Percentiles rank a stretch among this genome's conserved stretches.
These are phyloP conservation scores for Aspergillus heteromorphus DNA, from an alignment of 495 filamentous ascomycete species.

Conservation along the genomic window DNA sequence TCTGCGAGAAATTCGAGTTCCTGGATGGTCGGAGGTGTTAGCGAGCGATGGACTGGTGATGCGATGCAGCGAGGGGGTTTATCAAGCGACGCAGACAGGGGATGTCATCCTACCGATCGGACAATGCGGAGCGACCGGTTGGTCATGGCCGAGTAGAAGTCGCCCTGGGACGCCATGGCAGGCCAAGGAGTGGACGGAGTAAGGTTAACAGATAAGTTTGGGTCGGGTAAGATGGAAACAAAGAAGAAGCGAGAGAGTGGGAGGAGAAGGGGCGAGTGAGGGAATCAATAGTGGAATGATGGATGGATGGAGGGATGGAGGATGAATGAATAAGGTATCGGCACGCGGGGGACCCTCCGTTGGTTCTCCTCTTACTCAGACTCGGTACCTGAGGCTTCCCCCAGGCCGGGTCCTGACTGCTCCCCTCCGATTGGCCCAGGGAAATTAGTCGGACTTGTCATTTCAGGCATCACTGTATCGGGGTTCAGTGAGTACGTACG, in stretches of 20 bases:
- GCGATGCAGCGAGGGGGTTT: not conserved
- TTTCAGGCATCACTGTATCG: not conserved
- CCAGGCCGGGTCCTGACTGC: not conserved
- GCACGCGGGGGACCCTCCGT: not conserved
- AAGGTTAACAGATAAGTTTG: too few species aligned
- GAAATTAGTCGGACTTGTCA: slow-evolving; percentile 1
- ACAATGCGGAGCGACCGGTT: slow-evolving; percentile 82
- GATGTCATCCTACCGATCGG: slow-evolving; percentile 59
- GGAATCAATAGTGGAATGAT: too few species aligned
- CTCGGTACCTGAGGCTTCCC: slow-evolving; percentile 15
- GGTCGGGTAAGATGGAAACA: not conserved
- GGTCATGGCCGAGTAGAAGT: slow-evolving; percentile 48
- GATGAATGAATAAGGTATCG: not conserved
- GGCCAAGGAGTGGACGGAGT: slow-evolving; percentile 3
- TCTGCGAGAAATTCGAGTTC: slow-evolving; percentile 91
- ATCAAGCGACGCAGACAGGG: not conserved
- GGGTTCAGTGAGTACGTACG: not conserved
- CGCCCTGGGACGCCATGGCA: slow-evolving; percentile 35
- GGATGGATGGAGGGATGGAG: not conserved
- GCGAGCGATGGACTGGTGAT: not conserved
- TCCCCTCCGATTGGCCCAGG: not conserved
- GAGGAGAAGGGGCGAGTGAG: not conserved
- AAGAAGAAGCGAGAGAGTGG: not conserved
- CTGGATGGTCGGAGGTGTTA: slow-evolving; percentile 37
- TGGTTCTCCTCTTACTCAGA: not conserved